Percentiles rank a stretch among this genome's conserved stretches.
phyloP scores from a whole-genome alignment of 2,329 filamentous ascomycete species.

The Dactylellina parvicollis region DNA sequence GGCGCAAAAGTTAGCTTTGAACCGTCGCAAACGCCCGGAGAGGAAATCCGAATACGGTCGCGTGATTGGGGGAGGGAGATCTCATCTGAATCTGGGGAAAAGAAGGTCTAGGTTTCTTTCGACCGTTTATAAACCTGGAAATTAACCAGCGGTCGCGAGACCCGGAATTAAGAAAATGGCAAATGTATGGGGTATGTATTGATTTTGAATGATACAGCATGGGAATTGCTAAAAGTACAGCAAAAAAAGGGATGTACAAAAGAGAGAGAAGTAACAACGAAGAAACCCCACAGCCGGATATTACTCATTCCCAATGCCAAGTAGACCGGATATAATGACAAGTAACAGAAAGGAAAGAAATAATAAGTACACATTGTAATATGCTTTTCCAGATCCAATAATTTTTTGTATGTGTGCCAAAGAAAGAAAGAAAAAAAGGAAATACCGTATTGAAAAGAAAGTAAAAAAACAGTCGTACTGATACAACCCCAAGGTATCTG shows the following conservation, averaged over 20 bases:
- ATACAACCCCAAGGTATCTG: neutral
- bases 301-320: too few relatives aligned
- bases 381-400: conserved; percentile 19
- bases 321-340: too few relatives aligned
- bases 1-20: neutral
- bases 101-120: neutral
- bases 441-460: neutral
- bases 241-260: conserved; percentile 9
- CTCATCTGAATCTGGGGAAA: neutral
- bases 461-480: conserved; percentile 4
- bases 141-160: too few relatives aligned
- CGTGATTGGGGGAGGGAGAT: neutral
- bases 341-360: neutral
- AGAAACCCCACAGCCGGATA: too few relatives aligned
- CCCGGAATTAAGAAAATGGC: too few relatives aligned
- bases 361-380: conserved; percentile 21
- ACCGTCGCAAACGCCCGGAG: neutral
- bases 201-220: neutral
- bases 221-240: conserved; percentile 6
- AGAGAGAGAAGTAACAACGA: conserved; percentile 10
- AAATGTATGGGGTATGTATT: too few relatives aligned
- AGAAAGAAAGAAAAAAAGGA: conserved; percentile 9
- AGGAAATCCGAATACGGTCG: neutral
- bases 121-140: too few relatives aligned
- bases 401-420: conserved; percentile 1